A percentile compares a stretch with the other conserved stretches of the same genome.
phyloP scores from a whole-genome alignment of 192 early-diverging fungal genomes.

The Linnemannia zychae region DNA sequence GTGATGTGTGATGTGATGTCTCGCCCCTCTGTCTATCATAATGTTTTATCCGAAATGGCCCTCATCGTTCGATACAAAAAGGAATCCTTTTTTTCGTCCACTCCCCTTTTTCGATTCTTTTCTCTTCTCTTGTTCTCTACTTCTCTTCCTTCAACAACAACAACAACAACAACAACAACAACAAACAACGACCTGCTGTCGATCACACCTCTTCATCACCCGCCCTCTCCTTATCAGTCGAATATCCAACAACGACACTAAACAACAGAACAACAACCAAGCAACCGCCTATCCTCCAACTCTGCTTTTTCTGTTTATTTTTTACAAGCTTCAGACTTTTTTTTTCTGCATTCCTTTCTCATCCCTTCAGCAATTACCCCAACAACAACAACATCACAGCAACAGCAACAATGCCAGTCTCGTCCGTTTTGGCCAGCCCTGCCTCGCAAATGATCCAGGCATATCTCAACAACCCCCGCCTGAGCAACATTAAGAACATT shows the following conservation, averaged over 20 bases:
- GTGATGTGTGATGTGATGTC: not conserved
- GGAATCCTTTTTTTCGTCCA: not conserved
- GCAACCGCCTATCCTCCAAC: not conserved
- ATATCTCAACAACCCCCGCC: conserved; percentile 59
- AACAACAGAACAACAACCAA: not conserved
- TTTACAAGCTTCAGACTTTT: not conserved
- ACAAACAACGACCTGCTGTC: not conserved
- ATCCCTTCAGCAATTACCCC: not conserved
- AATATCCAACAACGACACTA: too few species aligned
- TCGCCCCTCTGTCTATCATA: not conserved
- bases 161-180: not conserved
- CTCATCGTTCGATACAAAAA: not conserved
- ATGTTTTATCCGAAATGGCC: conserved; percentile 36
- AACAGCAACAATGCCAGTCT: conserved; percentile 38
- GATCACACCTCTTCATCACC: not conserved
- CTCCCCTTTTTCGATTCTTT: not conserved
- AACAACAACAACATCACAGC: not conserved
- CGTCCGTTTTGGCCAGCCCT: conserved; percentile 39
- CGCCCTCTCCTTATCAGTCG: not conserved
- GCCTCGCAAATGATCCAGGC: conserved; percentile 31
- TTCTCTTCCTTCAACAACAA: not conserved
- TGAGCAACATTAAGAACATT: conserved; percentile 69
- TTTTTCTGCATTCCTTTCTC: not conserved
- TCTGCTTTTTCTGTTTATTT: not conserved
- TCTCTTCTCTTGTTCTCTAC: not conserved